Evolutionary conservation across 1,284 basidiomycete genomes (phyloP), one percentile per base, ranked within the genome.

Genomic region (Ustilago tritici): DNA sequence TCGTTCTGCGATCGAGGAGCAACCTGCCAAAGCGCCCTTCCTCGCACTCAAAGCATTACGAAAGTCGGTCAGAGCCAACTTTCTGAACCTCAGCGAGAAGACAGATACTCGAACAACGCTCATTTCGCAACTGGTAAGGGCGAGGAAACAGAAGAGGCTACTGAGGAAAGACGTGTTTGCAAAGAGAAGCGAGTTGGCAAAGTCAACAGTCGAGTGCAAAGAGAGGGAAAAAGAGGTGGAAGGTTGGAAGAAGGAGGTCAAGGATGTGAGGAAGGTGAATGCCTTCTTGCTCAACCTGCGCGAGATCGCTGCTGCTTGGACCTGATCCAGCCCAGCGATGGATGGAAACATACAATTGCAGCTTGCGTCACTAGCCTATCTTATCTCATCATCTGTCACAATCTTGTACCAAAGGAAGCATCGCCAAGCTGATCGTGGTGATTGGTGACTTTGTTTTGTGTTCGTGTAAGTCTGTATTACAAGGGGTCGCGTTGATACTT

Each of bases 21-120:
- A 78, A 55, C 67, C 76, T 23, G 67, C 70, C 38, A 73, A 78
- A 57, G 67, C 71, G 6, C 68, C 70, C n/a, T 67, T 70, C 57
- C 35, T 67, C 4, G 76, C 76, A 17, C 64, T 78, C 47, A 78
- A 74, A 31, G 31, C 76, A 28, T 23, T 78, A 11, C 64, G 76
- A 50, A 78, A 73, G 36, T 59, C 58, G 34, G 65, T 74, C 3
- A 57, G 71, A 2, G 43, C 64, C 59, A 67, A 68, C 32, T 78
- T 74, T 17, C n/a, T 66, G 4, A 68, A 63, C 19, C 41, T 78
- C 31, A 74, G 70, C 56, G 70, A 74, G 23, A 74, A 70, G 65
- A 78, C 76, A 2, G 76, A 78, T 38, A 61, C 36, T 14, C 56
- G 75, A 6, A 77, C 70, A 2, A 70, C 69, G 31, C 47, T 77